Evolutionary conservation across 441 rosid genomes (phyloP), one percentile per base, ranked within the genome.

Genomic region (Rhodomyrtus psidioides): DNA sequence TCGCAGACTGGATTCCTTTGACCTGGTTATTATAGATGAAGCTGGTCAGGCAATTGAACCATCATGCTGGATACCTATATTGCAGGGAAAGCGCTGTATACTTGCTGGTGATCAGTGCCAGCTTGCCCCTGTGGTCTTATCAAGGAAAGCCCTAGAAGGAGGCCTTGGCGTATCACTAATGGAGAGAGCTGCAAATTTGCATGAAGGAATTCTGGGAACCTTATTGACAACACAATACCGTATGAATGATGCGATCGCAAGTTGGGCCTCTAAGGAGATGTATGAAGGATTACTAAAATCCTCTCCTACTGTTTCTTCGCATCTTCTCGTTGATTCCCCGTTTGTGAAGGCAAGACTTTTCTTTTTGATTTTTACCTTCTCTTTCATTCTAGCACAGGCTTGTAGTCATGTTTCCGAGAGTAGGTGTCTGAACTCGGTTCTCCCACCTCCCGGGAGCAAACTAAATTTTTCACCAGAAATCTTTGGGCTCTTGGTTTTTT

Each of bases 261-360:
- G 98, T 86, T 97, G 99, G 99, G 98, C 99, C 88, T 95, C 99
- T 60, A 97, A 95, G 92, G 99, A 97, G 92, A 95, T 97, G 99
- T 97, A 96, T 90, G 93, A 93, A 84, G 98, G 99, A 88, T 89
- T 89, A 86, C 84, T 97, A 88, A 91, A 92, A 91, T 96, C 98
- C 55, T 93, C 98, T 88, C 59, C 95, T 4, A 88, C 87, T 86
- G 98, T 93, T 53, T 92, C 99, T 83, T 91, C 94, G 75, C 99
- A 97, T 93, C 95, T 96, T 89, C 99, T 96, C 87, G 92, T 94
- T 46, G 94, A 95, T 91, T 92, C 98, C 89, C 97, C 98, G 6
- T 94, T 95, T 90, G 97, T 97, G 88, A 97, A 94, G 99, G 99
- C 95, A 93, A 57, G 27, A 58, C 70, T 42, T n/a, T 30, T 53